phyloP scores from a whole-genome alignment of 305 asterid genomes.

The Rubia occidens region DNA sequence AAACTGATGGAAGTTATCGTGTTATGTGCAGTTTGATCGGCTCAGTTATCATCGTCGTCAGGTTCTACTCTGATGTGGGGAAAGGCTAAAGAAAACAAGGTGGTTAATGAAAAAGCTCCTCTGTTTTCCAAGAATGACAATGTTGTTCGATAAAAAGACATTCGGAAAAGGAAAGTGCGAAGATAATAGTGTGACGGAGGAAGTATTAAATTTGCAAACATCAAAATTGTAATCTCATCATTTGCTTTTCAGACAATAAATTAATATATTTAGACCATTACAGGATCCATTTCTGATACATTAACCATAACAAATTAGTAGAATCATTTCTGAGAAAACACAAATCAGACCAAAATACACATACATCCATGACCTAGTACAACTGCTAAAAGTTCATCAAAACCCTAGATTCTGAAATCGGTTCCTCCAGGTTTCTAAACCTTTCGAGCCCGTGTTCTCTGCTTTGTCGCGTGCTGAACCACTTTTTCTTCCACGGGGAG shows the following conservation, averaged over 20 bases:
- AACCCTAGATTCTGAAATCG: background rate
- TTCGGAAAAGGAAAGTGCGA: no score
- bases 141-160: background rate
- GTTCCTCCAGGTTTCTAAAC: conserved; percentile 31
- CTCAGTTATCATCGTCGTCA: conserved; percentile 22
- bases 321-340: background rate
- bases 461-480: conserved; percentile 87
- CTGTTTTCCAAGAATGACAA: conserved; percentile 15
- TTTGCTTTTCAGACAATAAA: no score
- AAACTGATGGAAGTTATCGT: background rate
- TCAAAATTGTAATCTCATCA: no score
- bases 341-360: background rate
- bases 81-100: conserved; percentile 18
- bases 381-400: background rate
- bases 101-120: conserved; percentile 12
- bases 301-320: background rate
- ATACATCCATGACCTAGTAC: no score
- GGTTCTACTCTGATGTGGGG: conserved; percentile 35
- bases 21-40: conserved; percentile 27
- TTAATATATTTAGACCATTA: no score
- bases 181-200: no score
- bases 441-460: conserved; percentile 89
- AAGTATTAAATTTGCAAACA: no score
- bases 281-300: no score
- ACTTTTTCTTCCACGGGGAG: conserved; percentile 87